Base-by-base conservation (phyloP, 2,329 filamentous ascomycete genomes). In the Trichoderma sp. region DNA sequence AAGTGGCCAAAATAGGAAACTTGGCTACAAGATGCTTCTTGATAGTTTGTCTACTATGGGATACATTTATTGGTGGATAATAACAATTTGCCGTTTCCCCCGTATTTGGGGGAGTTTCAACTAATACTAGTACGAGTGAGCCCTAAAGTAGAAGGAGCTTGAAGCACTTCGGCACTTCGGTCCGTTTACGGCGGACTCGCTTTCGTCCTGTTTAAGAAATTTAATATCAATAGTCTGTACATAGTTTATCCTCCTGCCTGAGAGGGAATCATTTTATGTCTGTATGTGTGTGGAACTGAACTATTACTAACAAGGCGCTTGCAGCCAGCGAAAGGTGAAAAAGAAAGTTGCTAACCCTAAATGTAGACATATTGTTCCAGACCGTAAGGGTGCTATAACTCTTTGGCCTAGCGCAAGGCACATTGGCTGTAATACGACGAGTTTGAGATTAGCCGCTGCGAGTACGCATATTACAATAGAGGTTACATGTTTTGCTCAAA, bases 81-180 rank as follows among this genome's bases (percentile, higher is more conserved):
- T 40, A 56, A 31, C 19, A 11, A 47, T 33, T 52, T 63, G 60
- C 60, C 60, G 60, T 64, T 21, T 29, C 43, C 56, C n/a, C 49
- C 49, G 61, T 64, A 53, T n/a, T 7, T 14, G 13, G 53, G 35
- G 24, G 35, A 47, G 35, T 11, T 14, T 13, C 14, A 43, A 37
- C 62, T 56, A 65, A 40, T n/a, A 40, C 24, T 10, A 65, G 47
- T 33, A 65, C 33, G 61, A 64, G 29, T 11, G 19, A 57, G n/a
- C 52, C 62, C 62, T n/a, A 65, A 65, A 65, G 52, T 47, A 57
- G 62, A 65, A 57, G 62, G 62, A 65, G 62, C 16, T 57, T 35
- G 52, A 33, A 65, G 35, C 14, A 24, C 33, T 21, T 55, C 62
- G 62, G 62, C 62, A 65, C 43, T n/a, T 65, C 62, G 62, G 62